Evolutionary conservation across 2,329 filamentous ascomycete genomes (phyloP), one percentile per base, ranked within the genome.

Genomic region (Fusarium foetens): DNA sequence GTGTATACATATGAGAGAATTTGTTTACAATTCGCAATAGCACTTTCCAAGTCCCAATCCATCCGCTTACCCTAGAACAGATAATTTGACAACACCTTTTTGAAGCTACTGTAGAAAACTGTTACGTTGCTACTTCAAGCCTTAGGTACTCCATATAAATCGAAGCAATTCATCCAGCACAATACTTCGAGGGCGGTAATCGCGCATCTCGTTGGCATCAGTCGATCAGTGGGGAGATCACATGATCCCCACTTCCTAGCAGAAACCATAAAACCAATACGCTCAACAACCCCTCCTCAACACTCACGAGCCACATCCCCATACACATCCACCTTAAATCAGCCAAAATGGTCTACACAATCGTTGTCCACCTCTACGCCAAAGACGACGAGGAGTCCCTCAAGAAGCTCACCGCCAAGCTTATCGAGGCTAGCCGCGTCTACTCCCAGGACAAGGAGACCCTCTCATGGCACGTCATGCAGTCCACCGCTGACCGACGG

Each of bases 391-490:
- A 86, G 17, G 88, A 89, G 60, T 86, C 85, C 78, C 90, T 93
- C 82, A 83, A 85, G 68, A 92, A 91, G 81, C 83, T 94, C 65
- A 88, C 90, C 76, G 89, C 89, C 63, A 94, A 94, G 84, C 89
- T 94, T 63, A 87, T 91, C 78, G 92, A 94, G 80, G 92, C 92
- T n/a, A 90, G 90, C 66, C 87, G 89, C 70, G 86, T 94, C 70
- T 94, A 94, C 83, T 89, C 87, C 71, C 85, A 92, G 72, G 92
- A 94, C 83, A 89, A 88, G 78, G 92, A 94, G 84, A 93, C 88
- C 1, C 77, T 91, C 64, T 87, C 85, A 49, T 94, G 92, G 92
- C 89, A 93, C 81, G 92, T 94, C 70, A 94, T 94, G 92, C 92
- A 94, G 83, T 90, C 91, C 76, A 86, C 90, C 64, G 85, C 88